Evolutionary conservation across 2,329 filamentous ascomycete genomes (phyloP), one percentile per base, ranked within the genome.

Genomic region (Didymella keratinophila): DNA sequence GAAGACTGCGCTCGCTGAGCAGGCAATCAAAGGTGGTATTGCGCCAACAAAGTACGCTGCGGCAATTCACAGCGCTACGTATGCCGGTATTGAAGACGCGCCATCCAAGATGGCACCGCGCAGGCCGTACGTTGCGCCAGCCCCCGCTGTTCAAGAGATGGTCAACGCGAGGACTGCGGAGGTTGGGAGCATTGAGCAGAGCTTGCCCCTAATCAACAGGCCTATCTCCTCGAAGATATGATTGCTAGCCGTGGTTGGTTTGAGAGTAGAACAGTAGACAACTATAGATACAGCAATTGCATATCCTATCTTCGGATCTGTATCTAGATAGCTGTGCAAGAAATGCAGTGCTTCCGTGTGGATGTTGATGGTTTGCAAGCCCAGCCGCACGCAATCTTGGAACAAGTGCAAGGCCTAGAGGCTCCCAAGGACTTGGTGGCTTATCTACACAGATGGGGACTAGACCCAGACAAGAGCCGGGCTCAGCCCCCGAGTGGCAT

Each of bases 1-100:
- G 62, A 82, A 82, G 70, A 84, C 86, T 0, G 86, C 87, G 3
- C 76, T 89, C 51, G 87, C 87, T 0, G 88, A 90, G 75, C 83
- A 83, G 57, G 82, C 85, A 1, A 85, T 84, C 69, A 89, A 90
- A 76, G 80, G 81, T 14, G 87, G 32, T 36, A 36, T 36, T 36
- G 32, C 32, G 2, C 32, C 32, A 16, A 36, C 32, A 8, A 36
- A 36, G 16, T 36, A 36, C 32, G 32, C 32, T 11, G 32, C 32
- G 7, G 32, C 32, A 16, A 36, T 36, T 16, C 32, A 36, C 32
- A 36, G 32, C 32, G 32, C 32, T n/a, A 36, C 32, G 7, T 36
- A 36, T 9, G 32, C 32, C 11, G 32, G 32, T 8, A 36, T 36
- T n/a, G 16, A 36, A 36, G 32, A 36, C 32, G 32, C 32, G 16